Conservation (phyloP, 2,329 filamentous ascomycete species). For the Aspergillus unguis region DNA sequence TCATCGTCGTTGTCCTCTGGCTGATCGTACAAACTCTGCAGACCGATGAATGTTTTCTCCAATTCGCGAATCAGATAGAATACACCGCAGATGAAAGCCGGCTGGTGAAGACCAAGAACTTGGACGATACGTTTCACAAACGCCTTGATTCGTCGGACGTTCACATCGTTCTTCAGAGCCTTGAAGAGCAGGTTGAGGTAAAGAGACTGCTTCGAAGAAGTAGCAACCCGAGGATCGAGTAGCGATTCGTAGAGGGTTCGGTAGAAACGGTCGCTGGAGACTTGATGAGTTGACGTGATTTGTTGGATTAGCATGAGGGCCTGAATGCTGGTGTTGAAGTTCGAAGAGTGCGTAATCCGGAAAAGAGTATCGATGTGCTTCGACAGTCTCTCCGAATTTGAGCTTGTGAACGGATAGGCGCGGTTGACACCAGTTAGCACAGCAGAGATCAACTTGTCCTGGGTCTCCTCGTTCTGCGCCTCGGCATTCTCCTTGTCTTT, state of each 20-base stretch:
- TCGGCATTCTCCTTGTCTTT: slow-evolving; percentile 46
- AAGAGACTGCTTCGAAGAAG: slow-evolving; percentile 90
- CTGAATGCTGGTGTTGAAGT: slow-evolving; percentile 98
- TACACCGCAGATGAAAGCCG: slow-evolving; percentile 88
- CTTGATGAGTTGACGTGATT: slow-evolving; percentile 73
- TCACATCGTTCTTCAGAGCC: slow-evolving; percentile 84
- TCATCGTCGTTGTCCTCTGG: slow-evolving; percentile 75
- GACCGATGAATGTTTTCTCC: slow-evolving; percentile 71
- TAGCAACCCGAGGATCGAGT: slow-evolving; percentile 80
- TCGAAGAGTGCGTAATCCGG: slow-evolving; percentile 92
- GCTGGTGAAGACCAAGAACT: slow-evolving; percentile 80
- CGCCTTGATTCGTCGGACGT: slow-evolving; percentile 86
- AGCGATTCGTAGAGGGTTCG: slow-evolving; percentile 92
- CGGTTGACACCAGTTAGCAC: slow-evolving; percentile 93
- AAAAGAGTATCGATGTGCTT: slow-evolving; percentile 92
- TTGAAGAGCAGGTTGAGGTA: slow-evolving; percentile 91
- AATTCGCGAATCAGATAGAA: slow-evolving; percentile 84
- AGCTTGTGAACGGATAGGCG: slow-evolving; percentile 85
- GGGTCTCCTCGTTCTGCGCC: slow-evolving; percentile 63
- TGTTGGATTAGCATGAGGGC: slow-evolving; percentile 94
- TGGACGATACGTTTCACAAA: slow-evolving; percentile 94
- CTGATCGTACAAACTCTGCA: slow-evolving; percentile 74
- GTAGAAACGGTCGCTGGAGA: slow-evolving; percentile 88
- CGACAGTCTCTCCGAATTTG: slow-evolving; percentile 74
- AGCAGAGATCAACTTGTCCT: slow-evolving; percentile 88